Base-by-base conservation (phyloP, 495 filamentous ascomycete genomes). In the Hypoxylon rickii region DNA sequence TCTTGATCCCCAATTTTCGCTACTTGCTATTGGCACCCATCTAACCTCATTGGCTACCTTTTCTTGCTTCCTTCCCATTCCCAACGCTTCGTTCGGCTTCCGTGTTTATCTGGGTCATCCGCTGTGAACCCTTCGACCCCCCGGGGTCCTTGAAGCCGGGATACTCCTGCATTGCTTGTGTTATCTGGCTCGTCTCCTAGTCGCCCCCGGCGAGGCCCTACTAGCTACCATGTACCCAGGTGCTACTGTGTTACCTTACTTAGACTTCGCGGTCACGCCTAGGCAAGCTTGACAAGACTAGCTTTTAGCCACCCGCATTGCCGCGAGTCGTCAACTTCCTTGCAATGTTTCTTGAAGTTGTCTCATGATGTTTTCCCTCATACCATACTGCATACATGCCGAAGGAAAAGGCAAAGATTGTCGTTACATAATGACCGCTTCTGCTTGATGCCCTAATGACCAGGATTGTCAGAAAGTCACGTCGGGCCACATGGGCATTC, bases 401-500 rank as follows among this genome's bases (percentile, higher is more conserved):
- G 54, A 59, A 68, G 62, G 53, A 61, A 65, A 66, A 51, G 64
- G 67, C 32, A 67, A 70, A 68, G 64, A 70, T 66, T 68, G 61
- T 64, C 67, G 67, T 64, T 70, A 66, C 63, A 69, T 65, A 55
- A 66, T 66, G 56, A 57, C 64, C 53, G 50, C 52, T 64, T 57
- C 53, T 48, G 53, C 60, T 62, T 55, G 46, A 62, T 69, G 55
- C 66, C 66, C 66, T 66, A 66, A 58, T 46, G 59, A 65, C 63
- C 64, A 53, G 66, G 63, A 63, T 66, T 66, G 57, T 59, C 58
- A 66, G 60, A 66, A n/a, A 62, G 61, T 62, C 51, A 66, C 63
- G 64, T 66, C 64, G 66, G 66, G 60, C 66, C 66, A 66, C 66
- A 66, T 69, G 66, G 66, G 64, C 59, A 64, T 62, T 48, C 55